Base-by-base conservation (phyloP, 768 basidiomycete species). In the Rhodosporidiobolus odoratus region DNA sequence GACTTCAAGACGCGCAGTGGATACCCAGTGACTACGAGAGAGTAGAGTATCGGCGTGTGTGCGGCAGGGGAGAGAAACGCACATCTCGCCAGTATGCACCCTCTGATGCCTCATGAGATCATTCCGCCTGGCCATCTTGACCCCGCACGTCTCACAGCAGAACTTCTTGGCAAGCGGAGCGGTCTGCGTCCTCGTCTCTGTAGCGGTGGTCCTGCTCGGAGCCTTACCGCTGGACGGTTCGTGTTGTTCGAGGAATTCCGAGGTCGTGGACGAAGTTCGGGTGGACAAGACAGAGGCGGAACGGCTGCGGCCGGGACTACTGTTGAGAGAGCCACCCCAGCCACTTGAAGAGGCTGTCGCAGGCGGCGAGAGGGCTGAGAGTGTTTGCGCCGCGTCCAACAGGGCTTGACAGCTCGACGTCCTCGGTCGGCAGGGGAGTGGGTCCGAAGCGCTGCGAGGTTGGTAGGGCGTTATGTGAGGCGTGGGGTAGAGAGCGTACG, bases 21-120 rank as follows among this genome's bases (percentile, higher is more conserved):
- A 54, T 23, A 34, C 2, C 16, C 32, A 19, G 27, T 25, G 58
- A 32, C 40, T 2, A 25, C 27, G 27, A 53, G 27, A 10, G 52
- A 27, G 52, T 8, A 19, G 34, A 53, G 30, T 9, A 23, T 23
- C 21, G 15, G 48, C 9, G 48, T 23, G 21, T n/a, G n/a, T n/a
- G n/a, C n/a, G 48, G 52, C 8, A 53, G 21, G 23, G 48, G 8
- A n/a, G 21, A 12, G 23, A 32, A 34, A 40, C 62, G 50, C 40
- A 63, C 64, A 15, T n/a, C 64, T 65, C 64, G 34, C 64, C 64
- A 16, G 54, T 48, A n/a, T 65, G 64, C 2, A 13, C 9, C 34
- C 64, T 7, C 43, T 7, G 32, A 35, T 65, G 64, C 35, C 64
- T 13, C 3, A 37, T 9, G 5, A 65, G 35, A 37, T 65, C 64